Evolutionary conservation across 2,329 filamentous ascomycete genomes (phyloP).

Genomic region (Volutella citrinella): DNA sequence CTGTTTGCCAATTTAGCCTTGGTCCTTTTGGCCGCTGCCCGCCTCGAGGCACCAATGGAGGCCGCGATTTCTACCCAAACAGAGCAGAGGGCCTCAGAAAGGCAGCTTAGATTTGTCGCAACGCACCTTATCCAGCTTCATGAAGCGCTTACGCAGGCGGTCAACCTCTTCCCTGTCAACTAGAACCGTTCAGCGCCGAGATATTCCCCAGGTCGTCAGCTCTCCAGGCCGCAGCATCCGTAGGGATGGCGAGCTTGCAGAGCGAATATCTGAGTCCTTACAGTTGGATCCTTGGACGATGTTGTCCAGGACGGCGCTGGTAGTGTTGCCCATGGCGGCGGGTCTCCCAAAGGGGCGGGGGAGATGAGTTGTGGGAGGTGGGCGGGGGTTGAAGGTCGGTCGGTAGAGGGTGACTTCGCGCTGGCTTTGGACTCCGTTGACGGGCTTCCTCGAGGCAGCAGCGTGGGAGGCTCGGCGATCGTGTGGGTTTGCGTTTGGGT

Average conservation of each 20-base stretch:
- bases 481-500: conserved; percentile 6
- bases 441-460: background rate
- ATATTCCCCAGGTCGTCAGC: too few species aligned
- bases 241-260: too few species aligned
- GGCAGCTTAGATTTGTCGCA: too few species aligned
- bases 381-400: background rate
- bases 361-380: background rate
- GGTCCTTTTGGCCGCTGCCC: background rate
- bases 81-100: too few species aligned
- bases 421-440: too few species aligned
- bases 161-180: conserved; percentile 98
- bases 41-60: too few species aligned
- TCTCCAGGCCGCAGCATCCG: too few species aligned
- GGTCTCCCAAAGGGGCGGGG: too few species aligned
- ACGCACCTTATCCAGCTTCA: conserved; percentile 95
- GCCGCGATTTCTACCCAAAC: too few species aligned
- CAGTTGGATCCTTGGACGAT: conserved; percentile 97
- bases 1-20: conserved; percentile 42
- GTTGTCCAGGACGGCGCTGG: conserved; percentile 79
- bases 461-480: conserved; percentile 1
- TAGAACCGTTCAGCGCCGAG: too few species aligned
- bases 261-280: too few species aligned
- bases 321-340: conserved; percentile 62
- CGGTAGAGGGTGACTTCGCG: background rate
- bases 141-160: conserved; percentile 91